Evolutionary conservation across 257 asterid species (phyloP), one percentile per base, ranked within the genome.

Genomic region (Anisodus tanguticus): DNA sequence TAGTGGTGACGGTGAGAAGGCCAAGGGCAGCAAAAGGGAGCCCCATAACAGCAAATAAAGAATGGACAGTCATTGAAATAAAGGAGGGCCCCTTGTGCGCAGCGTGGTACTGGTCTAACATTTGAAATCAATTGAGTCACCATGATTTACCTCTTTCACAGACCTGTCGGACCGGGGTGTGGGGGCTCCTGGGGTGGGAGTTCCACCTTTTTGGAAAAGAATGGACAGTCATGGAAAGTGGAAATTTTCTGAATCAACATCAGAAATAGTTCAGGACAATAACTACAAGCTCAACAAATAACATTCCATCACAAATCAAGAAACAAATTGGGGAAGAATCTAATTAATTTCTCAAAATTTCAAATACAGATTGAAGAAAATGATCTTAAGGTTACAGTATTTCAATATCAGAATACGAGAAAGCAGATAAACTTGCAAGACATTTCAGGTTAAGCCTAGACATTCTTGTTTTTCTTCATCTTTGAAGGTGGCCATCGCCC

Each of bases 401-500:
- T 76, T 54, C 22, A n/a, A 12, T 51, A 31, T 49, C 53, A 26
- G 78, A 37, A 39, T 4, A 17, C 19, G 69, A 47, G 45, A 81
- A 83, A 89, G 10, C 79, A 81, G 85, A 66, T 76, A 81, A 82
- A 88, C 91, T 92, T 81, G 91, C 86, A 88, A 86, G 77, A 77
- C 83, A 80, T 57, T 69, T 79, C 62, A 80, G 81, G 45, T 6
- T n/a, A 82, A 80, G 71, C 63, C 86, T 85, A 95, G 57, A 96
- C 99, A 82, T 94, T 94, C 90, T 94, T 93, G 94, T 94, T 91
- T 90, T 93, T 94, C 91, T 91, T 94, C 98, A 96, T 9, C 92
- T 94, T 96, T 1, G 98, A 96, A 82, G 98, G 99, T 5, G 99
- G 98, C 99, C 99, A 96, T 80, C 98, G 88, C 2, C 98, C 99